A percentile compares a stretch with the other conserved stretches of the same genome.
Evolutionary conservation across 2,329 filamentous ascomycete species (phyloP).

Genomic region (Niveomyces coronatus): DNA sequence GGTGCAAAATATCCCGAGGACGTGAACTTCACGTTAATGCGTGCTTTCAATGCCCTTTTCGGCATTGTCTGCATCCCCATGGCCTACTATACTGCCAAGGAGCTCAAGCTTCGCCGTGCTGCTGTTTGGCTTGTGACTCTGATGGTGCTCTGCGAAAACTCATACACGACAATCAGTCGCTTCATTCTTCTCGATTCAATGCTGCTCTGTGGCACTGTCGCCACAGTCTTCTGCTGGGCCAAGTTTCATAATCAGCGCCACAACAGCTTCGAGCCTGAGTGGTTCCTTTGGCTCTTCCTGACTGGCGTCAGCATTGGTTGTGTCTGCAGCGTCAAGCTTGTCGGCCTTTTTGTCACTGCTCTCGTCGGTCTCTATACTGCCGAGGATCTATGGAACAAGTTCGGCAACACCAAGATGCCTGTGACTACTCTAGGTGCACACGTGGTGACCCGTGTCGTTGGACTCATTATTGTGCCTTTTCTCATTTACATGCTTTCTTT

Average conservation of each 20-base stretch:
- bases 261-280: constrained; percentile 79
- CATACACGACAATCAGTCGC: constrained; percentile 95
- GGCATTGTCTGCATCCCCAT: constrained; percentile 86
- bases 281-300: constrained; percentile 90
- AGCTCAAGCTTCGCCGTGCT: constrained; percentile 75
- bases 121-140: constrained; percentile 92
- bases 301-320: constrained; percentile 94
- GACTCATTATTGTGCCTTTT: constrained; percentile 79
- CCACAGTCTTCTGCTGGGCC: constrained; percentile 92
- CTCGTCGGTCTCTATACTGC: constrained; percentile 91
- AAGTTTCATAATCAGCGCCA: constrained; percentile 86
- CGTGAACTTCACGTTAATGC: constrained; percentile 97
- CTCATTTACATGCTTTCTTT: constrained; percentile 95
- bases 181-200: constrained; percentile 98
- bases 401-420: constrained; percentile 87
- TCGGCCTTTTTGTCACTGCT: constrained; percentile 90
- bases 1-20: constrained; percentile 91
- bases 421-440: constrained; percentile 66
- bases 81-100: constrained; percentile 89
- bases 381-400: constrained; percentile 97
- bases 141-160: constrained; percentile 98
- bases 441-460: constrained; percentile 67
- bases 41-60: constrained; percentile 91
- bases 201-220: constrained; percentile 97
- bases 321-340: constrained; percentile 97